Conservation (phyloP, 805 yeast species). For the Isabelozyma heimii region DNA sequence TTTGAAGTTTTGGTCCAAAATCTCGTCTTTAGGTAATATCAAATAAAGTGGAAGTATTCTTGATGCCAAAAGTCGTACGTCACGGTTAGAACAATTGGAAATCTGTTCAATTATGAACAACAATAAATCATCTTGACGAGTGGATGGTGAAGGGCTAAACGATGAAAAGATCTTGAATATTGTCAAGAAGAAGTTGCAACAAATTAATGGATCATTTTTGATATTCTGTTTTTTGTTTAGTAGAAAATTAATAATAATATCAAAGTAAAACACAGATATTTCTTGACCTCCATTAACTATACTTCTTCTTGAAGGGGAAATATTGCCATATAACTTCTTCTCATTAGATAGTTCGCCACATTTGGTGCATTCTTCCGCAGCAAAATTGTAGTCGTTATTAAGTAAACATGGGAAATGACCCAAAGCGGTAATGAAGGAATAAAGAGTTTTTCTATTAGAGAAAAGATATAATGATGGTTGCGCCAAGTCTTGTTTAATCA, state of each 20-base stretch:
- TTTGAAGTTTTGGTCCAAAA: slow-evolving; percentile 44
- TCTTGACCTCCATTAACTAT: slow-evolving; percentile 17
- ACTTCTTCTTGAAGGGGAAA: slow-evolving; percentile 18
- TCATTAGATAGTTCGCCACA: slow-evolving; percentile 32
- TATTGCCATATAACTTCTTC: slow-evolving; percentile 21
- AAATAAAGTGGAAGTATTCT: slow-evolving; percentile 54
- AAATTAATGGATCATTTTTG: slow-evolving; percentile 20
- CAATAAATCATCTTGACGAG: slow-evolving; percentile 24
- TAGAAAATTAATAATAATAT: slow-evolving; percentile 18
- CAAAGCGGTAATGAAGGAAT: slow-evolving; percentile 35
- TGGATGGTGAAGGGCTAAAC: slow-evolving; percentile 44
- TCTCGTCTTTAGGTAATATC: slow-evolving; percentile 34
- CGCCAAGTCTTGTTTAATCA: slow-evolving; percentile 4
- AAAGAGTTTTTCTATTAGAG: slow-evolving; percentile 6
- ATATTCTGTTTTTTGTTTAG: slow-evolving; percentile 4
- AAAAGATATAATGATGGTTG: slow-evolving; percentile 3
- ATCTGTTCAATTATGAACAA: slow-evolving; percentile 40
- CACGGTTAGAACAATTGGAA: slow-evolving; percentile 43
- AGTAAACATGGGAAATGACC: slow-evolving; percentile 44
- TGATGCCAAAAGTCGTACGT: slow-evolving; percentile 51
- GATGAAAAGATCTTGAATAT: slow-evolving; percentile 51
- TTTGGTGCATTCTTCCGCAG: slow-evolving; percentile 27
- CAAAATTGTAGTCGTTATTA: slow-evolving; percentile 31
- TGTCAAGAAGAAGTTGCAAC: slow-evolving; percentile 44
- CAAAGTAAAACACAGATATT: slow-evolving; percentile 20